Base-by-base conservation (phyloP, 345 rosid species). In the Psidium friedrichsthalianum region DNA sequence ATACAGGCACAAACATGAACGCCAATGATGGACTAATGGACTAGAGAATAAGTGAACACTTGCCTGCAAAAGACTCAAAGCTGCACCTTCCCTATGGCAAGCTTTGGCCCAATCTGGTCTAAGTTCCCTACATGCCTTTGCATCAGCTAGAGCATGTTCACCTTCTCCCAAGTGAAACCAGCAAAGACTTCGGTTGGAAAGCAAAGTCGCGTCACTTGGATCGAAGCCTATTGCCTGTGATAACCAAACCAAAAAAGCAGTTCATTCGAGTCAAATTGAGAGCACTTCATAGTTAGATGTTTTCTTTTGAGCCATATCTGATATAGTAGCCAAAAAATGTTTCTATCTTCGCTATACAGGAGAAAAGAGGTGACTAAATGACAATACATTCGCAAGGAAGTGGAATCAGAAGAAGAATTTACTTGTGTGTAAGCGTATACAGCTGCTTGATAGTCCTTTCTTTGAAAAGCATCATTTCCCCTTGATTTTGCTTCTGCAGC, bases 41-140 rank as follows among this genome's bases (percentile, higher is more conserved):
- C 6, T 74, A 22, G 22, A 74, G 81, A 29, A 74, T 29, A 74
- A 32, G 32, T 51, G 16, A 51, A 51, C 54, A 36, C 81, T 3
- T 74, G 81, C 81, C 81, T 74, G 92, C 87, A 95, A 89, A 76
- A 94, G 87, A 16, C 93, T 95, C 85, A 96, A 92, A 88, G 99
- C 98, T 84, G 98, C 95, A 20, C 99, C 99, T 93, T 96, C 99
- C 85, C 98, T 92, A 86, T 92, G 95, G 90, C 98, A 96, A 59
- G 91, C 98, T 92, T 96, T 95, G 47, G 97, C 87, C 98, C 99
- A 96, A 84, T 94, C 94, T 0, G 98, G 97, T 89, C 89, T 92
- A 69, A 94, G 86, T 88, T 87, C 91, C 90, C 94, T 92, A 88
- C 98, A 96, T n/a, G 89, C 90, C 92, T 88, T 92, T 47, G 95